Conservation (phyloP, 768 basidiomycete genomes). For the Russula abietina region DNA sequence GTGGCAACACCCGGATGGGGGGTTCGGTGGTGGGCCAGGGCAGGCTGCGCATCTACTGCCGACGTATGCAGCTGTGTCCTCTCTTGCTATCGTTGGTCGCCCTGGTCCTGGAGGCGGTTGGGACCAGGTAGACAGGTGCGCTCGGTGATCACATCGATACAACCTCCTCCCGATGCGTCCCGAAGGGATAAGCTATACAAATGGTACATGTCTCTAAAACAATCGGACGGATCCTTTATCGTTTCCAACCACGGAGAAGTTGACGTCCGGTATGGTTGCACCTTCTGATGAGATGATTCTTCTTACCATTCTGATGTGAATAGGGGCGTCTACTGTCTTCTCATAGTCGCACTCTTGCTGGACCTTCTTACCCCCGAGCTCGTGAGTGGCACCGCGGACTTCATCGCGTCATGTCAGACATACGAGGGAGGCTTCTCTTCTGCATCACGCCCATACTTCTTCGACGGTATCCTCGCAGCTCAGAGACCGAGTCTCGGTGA, state of each 20-base stretch:
- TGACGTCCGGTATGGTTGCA: slow-evolving; percentile 66
- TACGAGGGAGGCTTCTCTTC: slow-evolving; percentile 95
- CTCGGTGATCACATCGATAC: neutral
- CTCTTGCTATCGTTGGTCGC: slow-evolving; percentile 75
- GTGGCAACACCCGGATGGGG: slow-evolving; percentile 82
- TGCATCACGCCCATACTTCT: slow-evolving; percentile 63
- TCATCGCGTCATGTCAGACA: slow-evolving; percentile 88
- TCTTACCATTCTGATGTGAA: neutral
- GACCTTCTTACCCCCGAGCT: slow-evolving; percentile 88
- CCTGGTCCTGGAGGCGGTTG: slow-evolving; percentile 73
- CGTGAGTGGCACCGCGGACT: slow-evolving; percentile 64
- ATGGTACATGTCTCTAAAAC: slow-evolving; percentile 90
- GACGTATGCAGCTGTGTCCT: slow-evolving; percentile 82
- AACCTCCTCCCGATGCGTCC: neutral
- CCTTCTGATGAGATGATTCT: slow-evolving; percentile 1
- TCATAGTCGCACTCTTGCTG: slow-evolving; percentile 75
- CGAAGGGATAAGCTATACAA: slow-evolving; percentile 67
- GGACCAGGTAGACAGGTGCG: slow-evolving; percentile 79
- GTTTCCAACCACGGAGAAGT: slow-evolving; percentile 87
- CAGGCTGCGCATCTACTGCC: slow-evolving; percentile 85
- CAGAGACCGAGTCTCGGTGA: slow-evolving; percentile 78
- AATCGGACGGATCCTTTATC: slow-evolving; percentile 87
- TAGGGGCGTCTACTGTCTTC: slow-evolving; percentile 92
- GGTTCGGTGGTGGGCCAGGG: slow-evolving; percentile 87
- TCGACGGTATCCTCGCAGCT: slow-evolving; percentile 14